Evolutionary conservation across 169 alveolate genomes (phyloP), one percentile per base, ranked within the genome.

Genomic region (Sarcocystis neurona): DNA sequence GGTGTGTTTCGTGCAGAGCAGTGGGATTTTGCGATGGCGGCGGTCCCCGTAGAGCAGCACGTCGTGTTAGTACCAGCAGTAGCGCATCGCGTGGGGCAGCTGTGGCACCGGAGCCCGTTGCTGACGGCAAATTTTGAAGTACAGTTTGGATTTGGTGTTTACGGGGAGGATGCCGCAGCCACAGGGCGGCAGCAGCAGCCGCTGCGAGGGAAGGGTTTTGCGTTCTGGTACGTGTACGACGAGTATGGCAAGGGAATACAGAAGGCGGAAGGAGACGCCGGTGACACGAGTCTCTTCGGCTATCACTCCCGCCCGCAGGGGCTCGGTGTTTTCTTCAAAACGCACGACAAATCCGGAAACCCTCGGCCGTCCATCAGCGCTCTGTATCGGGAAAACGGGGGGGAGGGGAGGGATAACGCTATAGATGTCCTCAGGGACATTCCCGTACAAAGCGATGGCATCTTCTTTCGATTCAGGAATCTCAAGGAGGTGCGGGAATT

Each of bases 21-120:
- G 60, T 92, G 95, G 95, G 93, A 90, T 53, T 63, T 92, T 43
- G 92, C 95, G n/a, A 87, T 87, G 93, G 91, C 95, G 39, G 88
- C 95, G 1, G 88, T 92, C 23, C 95, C 95, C 5, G 91, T 93
- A 39, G 89, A 66, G 79, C 87, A 84, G 39, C 88, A 92, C 84
- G 85, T 93, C 39, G 93, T 93, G 34, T 66, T 93, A n/a, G 86
- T 87, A 85, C 95, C 95, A 12, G 92, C 91, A 56, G 94, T 92
- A 27, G 90, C 88, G 12, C 86, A 91, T 63, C 48, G 95, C 37
- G 88, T 94, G 3, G 95, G 95, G 0, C 95, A 93, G 84, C 90
- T 93, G 44, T 93, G 95, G 95, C 89, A 93, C 79, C 85, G 92
- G 50, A 43, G 84, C 48, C 93, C 95, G 27, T 47, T 93, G 47